These are phyloP conservation scores for Phoenix dactylifera DNA, from an alignment of 176 grass and related monocot species.

Conservation along the genomic window DNA sequence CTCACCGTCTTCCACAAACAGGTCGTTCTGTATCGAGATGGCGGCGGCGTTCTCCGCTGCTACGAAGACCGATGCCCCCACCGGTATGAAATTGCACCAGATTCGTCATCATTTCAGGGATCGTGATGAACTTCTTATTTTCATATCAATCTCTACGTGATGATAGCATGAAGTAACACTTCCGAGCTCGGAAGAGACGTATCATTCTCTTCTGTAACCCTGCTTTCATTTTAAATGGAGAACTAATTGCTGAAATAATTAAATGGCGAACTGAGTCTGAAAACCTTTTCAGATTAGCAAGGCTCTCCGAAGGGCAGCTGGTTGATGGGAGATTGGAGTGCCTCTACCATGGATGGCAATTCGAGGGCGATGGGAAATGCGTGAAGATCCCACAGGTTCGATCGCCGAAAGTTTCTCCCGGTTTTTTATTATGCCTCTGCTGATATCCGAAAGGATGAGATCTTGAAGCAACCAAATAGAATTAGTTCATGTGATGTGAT, in stretches of 20 bases:
- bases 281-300: constrained; percentile 49
- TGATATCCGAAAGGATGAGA: too few relatives aligned
- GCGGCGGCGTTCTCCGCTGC: constrained; percentile 56
- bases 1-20: constrained; percentile 85
- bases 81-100: constrained; percentile 24
- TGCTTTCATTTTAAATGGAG: too few relatives aligned
- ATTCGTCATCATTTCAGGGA: too few relatives aligned
- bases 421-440: too few relatives aligned
- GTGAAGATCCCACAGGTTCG: constrained; percentile 70
- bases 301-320: constrained; percentile 80
- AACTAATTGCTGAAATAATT: constrained; percentile 5
- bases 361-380: constrained; percentile 87
- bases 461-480: too few relatives aligned
- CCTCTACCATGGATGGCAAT: constrained; percentile 96
- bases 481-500: too few relatives aligned
- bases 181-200: too few relatives aligned
- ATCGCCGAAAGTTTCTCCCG: too few relatives aligned
- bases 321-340: constrained; percentile 81
- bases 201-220: too few relatives aligned
- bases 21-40: constrained; percentile 76
- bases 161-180: not conserved
- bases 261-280: too few relatives aligned
- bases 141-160: not conserved
- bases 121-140: too few relatives aligned
- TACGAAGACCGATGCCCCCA: constrained; percentile 85